phyloP scores from a whole-genome alignment of 306 rosid species.

The Acacia confusa region DNA sequence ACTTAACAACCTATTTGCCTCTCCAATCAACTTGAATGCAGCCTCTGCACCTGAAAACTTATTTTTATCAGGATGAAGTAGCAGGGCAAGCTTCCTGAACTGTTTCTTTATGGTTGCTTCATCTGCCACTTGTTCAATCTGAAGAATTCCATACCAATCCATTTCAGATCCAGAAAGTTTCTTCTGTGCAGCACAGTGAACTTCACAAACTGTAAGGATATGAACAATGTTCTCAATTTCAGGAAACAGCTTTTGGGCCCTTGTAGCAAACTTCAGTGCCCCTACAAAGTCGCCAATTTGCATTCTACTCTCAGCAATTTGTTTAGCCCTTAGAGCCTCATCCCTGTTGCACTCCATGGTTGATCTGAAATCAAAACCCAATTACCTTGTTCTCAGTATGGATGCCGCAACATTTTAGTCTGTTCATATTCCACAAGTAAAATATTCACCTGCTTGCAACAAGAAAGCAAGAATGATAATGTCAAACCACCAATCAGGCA shows the following conservation, averaged over 20 bases:
- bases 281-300: conserved; percentile 61
- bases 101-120: conserved; percentile 69
- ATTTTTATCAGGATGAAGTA: conserved; percentile 95
- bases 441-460: conserved; percentile 39
- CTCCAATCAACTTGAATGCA: conserved; percentile 87
- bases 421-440: conserved; percentile 22
- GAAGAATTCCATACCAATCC: conserved; percentile 94
- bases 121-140: conserved; percentile 46
- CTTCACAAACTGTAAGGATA: conserved; percentile 71
- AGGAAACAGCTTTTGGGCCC: conserved; percentile 70
- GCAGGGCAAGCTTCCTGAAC: conserved; percentile 77
- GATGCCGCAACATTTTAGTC: conserved; percentile 8
- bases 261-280: conserved; percentile 68
- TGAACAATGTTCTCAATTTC: conserved; percentile 66
- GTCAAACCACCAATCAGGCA: conserved; percentile 27
- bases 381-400: conserved; percentile 19
- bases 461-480: conserved; percentile 22
- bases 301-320: conserved; percentile 69
- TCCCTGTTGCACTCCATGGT: conserved; percentile 95
- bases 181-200: conserved; percentile 75
- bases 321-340: conserved; percentile 75
- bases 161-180: conserved; percentile 53
- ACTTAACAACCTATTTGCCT: conserved; percentile 71
- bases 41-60: conserved; percentile 88
- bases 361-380: conserved; percentile 35